Evolutionary conservation across 495 filamentous ascomycete genomes (phyloP).

Genomic region (Aspergillus incahuasiensis): DNA sequence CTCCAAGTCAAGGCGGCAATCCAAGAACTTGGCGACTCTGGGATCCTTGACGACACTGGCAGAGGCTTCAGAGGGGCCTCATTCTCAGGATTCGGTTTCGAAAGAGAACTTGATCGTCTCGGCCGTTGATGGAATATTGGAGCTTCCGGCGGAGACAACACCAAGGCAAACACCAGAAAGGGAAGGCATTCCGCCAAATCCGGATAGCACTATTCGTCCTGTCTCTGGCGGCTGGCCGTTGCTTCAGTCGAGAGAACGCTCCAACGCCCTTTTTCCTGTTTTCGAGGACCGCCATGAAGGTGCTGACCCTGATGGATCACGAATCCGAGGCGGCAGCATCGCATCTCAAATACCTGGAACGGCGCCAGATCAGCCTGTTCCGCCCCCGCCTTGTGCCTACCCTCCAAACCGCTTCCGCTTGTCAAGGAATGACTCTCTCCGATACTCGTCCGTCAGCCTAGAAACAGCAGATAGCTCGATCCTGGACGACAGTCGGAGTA

Average conservation of each 20-base stretch:
- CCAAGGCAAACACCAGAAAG: slow-evolving; percentile 41
- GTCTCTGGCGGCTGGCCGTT: slow-evolving; percentile 32
- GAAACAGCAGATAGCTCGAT: slow-evolving; percentile 49
- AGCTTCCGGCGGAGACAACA: slow-evolving; percentile 38
- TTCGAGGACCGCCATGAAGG: slow-evolving; percentile 20
- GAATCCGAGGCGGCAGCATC: slow-evolving; percentile 37
- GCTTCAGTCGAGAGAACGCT: slow-evolving; percentile 20
- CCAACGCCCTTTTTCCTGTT: slow-evolving; percentile 25
- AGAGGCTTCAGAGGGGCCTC: slow-evolving; percentile 21
- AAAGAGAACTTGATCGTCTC: slow-evolving; percentile 35
- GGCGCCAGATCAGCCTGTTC: slow-evolving; percentile 39
- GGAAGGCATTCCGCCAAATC: slow-evolving; percentile 21
- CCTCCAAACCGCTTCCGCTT: slow-evolving; percentile 33
- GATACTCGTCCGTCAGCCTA: slow-evolving; percentile 41
- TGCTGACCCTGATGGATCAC: slow-evolving; percentile 23
- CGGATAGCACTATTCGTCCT: slow-evolving; percentile 30
- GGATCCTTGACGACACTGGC: slow-evolving; percentile 31
- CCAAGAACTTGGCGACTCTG: slow-evolving; percentile 17
- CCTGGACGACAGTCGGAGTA: slow-evolving; percentile 35
- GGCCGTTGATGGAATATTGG: slow-evolving; percentile 37
- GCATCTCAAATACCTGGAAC: slow-evolving; percentile 37
- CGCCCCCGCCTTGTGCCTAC: slow-evolving; percentile 41
- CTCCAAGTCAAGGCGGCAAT: slow-evolving; percentile 26
- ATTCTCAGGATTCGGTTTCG: slow-evolving; percentile 14
- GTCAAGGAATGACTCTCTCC: slow-evolving; percentile 38